Percentiles rank a stretch among this genome's conserved stretches.
These are phyloP conservation scores for Apophysomyces variabilis DNA, from an alignment of 371 early-diverging fungal species.

Conservation along the genomic window DNA sequence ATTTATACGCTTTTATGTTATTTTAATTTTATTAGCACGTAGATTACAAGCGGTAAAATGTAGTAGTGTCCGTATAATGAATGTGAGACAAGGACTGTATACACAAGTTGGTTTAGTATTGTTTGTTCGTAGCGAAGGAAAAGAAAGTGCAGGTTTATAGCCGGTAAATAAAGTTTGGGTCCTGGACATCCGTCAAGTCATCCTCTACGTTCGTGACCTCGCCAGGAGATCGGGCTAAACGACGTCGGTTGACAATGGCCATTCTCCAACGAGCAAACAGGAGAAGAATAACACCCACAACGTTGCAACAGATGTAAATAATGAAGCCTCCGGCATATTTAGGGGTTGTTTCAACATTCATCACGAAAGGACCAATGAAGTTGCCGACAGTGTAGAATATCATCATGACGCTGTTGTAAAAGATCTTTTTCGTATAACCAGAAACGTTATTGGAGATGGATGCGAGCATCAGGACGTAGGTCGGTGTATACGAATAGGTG, in stretches of 20 bases:
- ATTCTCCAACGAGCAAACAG: conserved; percentile 13
- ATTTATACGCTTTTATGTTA: too few species aligned
- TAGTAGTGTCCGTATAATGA: too few species aligned
- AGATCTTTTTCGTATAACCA: not conserved
- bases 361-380: conserved; percentile 11
- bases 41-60: too few species aligned
- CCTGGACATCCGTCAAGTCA: conserved; percentile 20
- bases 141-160: conserved; percentile 16
- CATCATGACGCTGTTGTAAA: conserved; percentile 32
- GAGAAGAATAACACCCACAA: not conserved
- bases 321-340: conserved; percentile 14
- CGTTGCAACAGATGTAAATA: conserved; percentile 5
- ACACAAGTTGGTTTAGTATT: not conserved
- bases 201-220: not conserved
- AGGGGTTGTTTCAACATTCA: conserved; percentile 8
- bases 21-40: too few species aligned
- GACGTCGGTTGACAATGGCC: conserved; percentile 12
- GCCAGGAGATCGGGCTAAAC: conserved; percentile 4
- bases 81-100: too few species aligned
- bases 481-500: conserved; percentile 25
- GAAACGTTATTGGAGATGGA: conserved; percentile 21
- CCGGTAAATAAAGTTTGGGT: conserved; percentile 25
- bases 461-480: conserved; percentile 30
- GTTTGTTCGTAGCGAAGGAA: not conserved
- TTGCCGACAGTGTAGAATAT: conserved; percentile 18